These are phyloP conservation scores for Aspergillus nanangensis DNA, from an alignment of 495 filamentous ascomycete genomes.

Conservation along the genomic window DNA sequence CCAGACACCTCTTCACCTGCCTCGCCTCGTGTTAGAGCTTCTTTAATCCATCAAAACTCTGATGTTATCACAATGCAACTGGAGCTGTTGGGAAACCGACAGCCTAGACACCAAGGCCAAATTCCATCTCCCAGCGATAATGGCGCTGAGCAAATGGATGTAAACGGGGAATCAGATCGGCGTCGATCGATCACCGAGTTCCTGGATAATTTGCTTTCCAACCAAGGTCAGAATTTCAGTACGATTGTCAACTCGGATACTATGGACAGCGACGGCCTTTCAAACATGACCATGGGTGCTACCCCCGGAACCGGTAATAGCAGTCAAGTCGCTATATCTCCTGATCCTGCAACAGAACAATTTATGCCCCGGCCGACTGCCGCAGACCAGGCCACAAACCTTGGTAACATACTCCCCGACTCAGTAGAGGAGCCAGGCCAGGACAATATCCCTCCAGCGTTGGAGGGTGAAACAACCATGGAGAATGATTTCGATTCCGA, in stretches of 20 bases:
- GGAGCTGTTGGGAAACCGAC: constrained; percentile 34
- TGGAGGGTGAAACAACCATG: constrained; percentile 5
- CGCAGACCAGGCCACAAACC: constrained; percentile 8
- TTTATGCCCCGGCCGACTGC: background rate
- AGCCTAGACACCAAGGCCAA: constrained; percentile 16
- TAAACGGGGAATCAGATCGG: constrained; percentile 13
- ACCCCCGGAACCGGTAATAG: constrained; percentile 16
- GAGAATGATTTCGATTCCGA: constrained; percentile 13
- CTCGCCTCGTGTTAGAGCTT: constrained; percentile 43
- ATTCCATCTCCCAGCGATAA: constrained; percentile 12
- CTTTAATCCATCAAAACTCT: constrained; percentile 41
- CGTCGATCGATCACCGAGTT: constrained; percentile 35
- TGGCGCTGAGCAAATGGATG: constrained; percentile 10
- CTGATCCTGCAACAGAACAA: constrained; percentile 11
- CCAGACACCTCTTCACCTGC: constrained; percentile 39
- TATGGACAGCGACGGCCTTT: constrained; percentile 20
- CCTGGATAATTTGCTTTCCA: constrained; percentile 32
- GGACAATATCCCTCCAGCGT: constrained; percentile 12
- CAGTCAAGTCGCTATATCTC: constrained; percentile 1
- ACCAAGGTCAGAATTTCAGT: constrained; percentile 19
- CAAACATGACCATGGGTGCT: constrained; percentile 15
- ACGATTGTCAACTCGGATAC: constrained; percentile 13
- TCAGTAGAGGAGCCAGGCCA: constrained; percentile 31
- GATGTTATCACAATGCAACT: constrained; percentile 49
- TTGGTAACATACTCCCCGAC: constrained; percentile 30